These are phyloP conservation scores for Phytophthora agathidicida DNA, from an alignment of 352 stramenopile species.

Conservation along the genomic window DNA sequence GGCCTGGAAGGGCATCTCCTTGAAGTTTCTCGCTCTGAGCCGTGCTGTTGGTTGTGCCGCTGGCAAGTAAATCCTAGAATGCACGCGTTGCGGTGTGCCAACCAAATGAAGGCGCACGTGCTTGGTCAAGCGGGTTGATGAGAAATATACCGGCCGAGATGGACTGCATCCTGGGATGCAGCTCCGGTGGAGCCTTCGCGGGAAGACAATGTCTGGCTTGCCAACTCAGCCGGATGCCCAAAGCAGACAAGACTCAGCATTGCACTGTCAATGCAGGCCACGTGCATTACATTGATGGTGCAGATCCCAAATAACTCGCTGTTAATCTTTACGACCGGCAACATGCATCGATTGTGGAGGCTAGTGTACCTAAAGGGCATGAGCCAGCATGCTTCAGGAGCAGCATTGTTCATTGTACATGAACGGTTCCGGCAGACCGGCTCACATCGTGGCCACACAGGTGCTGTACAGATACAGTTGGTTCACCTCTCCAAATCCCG, in stretches of 20 bases:
- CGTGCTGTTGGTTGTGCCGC: slow-evolving; percentile 13
- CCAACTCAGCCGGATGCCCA: background rate
- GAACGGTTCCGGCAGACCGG: too few species aligned
- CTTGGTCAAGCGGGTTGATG: slow-evolving; percentile 2
- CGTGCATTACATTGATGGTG: slow-evolving; percentile 12
- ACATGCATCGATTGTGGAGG: too few species aligned
- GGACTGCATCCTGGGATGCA: slow-evolving; percentile 18
- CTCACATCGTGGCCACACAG: slow-evolving; percentile 2
- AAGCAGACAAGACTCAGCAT: slow-evolving; percentile 2
- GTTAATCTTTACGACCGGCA: slow-evolving; percentile 7
- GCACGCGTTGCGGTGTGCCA: slow-evolving; percentile 3
- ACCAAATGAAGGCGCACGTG: slow-evolving; percentile 12
- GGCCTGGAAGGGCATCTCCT: slow-evolving; percentile 17
- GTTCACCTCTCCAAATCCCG: too few species aligned
- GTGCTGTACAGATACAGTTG: too few species aligned
- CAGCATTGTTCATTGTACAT: slow-evolving; percentile 1
- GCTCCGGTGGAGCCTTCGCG: background rate
- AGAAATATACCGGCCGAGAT: slow-evolving; percentile 18
- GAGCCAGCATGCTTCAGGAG: background rate
- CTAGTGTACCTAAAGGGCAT: slow-evolving; percentile 18
- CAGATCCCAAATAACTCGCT: slow-evolving; percentile 5
- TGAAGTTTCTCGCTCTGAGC: slow-evolving; percentile 13
- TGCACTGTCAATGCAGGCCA: slow-evolving; percentile 28
- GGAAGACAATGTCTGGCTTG: slow-evolving; percentile 28
- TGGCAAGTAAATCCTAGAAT: slow-evolving; percentile 30